Base-by-base conservation (phyloP, 495 filamentous ascomycete species). In the Letharia columbiana region DNA sequence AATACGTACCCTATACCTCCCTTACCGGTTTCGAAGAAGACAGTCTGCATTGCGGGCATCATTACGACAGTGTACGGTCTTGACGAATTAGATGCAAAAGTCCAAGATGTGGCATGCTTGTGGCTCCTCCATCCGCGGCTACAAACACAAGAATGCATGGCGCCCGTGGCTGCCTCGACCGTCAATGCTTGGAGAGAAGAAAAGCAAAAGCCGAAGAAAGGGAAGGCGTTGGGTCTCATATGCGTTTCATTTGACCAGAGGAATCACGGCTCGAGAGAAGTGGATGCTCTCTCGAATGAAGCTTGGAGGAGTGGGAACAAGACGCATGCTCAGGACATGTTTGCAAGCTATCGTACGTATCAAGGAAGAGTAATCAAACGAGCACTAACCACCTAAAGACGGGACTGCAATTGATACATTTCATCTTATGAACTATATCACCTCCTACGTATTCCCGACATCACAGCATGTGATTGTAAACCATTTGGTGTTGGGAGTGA, bases 321-420 rank as follows among this genome's bases (percentile, higher is more conserved):
- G 40, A 84, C 81, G 10, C 94, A 98, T 80, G 92, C 90, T 31
- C 84, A 87, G 71, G 92, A 96, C 72, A 93, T 96, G 90, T 93
- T 92, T 73, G 84, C 79, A 11, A 77, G 83, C 54, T 85, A 83
- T 72, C 77, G 80, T 84, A 68, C 79, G 70, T 50, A 18, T 50
- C 4, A 28, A 41, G 35, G 1, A 33, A 59, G 42, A 28, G 1
- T 37, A 10, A 45, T 44, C 2, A 3, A 2, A 49, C 0, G 28
- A 10, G 44, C 40, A 63, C 67, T 65, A 59, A 70, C 33, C 52
- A 20, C 37, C 20, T 45, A 18, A 65, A 85, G 82, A 86, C 72
- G 91, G 91, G 58, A 92, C 90, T 11, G 87, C 90, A 18, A 74
- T 80, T 23, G 94, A 98, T 74, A 85, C 87, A 15, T 87, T 83